Evolutionary conservation across 768 basidiomycete genomes (phyloP), one percentile per base, ranked within the genome.

Genomic region (Podaxis sp.): DNA sequence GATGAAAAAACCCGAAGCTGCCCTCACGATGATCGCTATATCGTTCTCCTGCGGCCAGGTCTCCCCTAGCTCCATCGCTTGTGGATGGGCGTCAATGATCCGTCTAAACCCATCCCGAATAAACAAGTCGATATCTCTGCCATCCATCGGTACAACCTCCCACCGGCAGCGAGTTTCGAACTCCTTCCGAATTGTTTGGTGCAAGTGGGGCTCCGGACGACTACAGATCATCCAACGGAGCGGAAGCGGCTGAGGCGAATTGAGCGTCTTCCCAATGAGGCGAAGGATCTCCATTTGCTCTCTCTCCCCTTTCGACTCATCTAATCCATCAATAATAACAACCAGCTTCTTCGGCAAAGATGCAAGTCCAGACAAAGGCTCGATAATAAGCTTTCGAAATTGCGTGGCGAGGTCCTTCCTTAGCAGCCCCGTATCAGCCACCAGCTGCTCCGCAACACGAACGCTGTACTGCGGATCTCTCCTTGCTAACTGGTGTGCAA

Each of bases 141-240:
- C 59, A 33, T 48, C 59, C 33, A 56, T 58, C 7, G 59, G 24
- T 33, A 54, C 41, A 44, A 52, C 59, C 51, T 28, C 40, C 59
- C 50, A 36, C 50, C 50, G 41, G 40, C 38, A 60, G 6, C 5
- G 12, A 26, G 2, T 12, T 60, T 17, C 44, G 0, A 46, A 46
- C 44, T 30, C 36, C 15, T 33, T 33, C 30, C 15, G 36, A 6
- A 66, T 54, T 1, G 52, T 54, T 5, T 26, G 33, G 15, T 40
- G 56, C 20, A 69, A 24, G 13, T 63, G 60, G 20, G 38, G 54
- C 49, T 66, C 66, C 1, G 64, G 62, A 8, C 67, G 57, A 38
- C 67, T 68, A 51, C 66, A 30, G 10, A 68, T 56, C 37, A 66
- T 60, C 59, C 59, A 59, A 30, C 63, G 26, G 28, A 52, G 15